Evolutionary conservation across 768 basidiomycete species (phyloP).

Genomic region (Russula brevipes): DNA sequence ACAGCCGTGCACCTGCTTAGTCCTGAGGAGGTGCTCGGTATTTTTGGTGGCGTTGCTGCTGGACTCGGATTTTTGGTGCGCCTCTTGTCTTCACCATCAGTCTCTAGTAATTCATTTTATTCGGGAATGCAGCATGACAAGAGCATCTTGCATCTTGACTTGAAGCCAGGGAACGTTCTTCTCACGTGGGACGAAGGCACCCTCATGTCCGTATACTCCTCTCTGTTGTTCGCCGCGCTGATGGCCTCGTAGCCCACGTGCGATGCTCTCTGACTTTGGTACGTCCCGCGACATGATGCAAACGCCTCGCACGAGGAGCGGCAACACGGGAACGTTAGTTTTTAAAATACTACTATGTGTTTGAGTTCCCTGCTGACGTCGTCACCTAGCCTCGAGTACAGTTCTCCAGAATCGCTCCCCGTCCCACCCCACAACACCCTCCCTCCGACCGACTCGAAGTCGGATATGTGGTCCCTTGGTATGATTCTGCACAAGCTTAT

Average conservation of each 20-base stretch:
- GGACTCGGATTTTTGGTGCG: constrained; percentile 82
- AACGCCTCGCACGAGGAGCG: constrained; percentile 62
- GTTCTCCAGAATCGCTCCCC: constrained; percentile 71
- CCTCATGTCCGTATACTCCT: constrained; percentile 53
- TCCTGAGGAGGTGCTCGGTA: constrained; percentile 72
- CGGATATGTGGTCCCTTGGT: constrained; percentile 96
- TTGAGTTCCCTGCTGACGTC: background rate
- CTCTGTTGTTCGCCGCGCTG: background rate
- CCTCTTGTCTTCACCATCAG: constrained; percentile 4
- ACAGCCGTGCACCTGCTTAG: constrained; percentile 81
- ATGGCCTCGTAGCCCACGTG: constrained; percentile 61
- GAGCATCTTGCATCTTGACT: constrained; percentile 85
- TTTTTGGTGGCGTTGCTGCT: constrained; percentile 82
- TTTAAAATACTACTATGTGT: background rate
- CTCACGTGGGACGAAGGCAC: constrained; percentile 86
- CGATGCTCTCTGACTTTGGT: constrained; percentile 94
- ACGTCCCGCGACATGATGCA: constrained; percentile 89
- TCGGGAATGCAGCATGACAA: constrained; percentile 54
- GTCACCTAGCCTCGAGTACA: constrained; percentile 20
- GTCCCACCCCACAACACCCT: constrained; percentile 60
- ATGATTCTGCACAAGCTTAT: constrained; percentile 93
- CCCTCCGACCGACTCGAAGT: constrained; percentile 73
- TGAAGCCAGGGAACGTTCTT: constrained; percentile 92
- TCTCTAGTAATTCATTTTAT: background rate
- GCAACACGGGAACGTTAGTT: constrained; percentile 91